Percentiles rank a stretch among this genome's conserved stretches.
phyloP scores from a whole-genome alignment of 495 filamentous ascomycete genomes.

The Saxophila tyrrhenica region DNA sequence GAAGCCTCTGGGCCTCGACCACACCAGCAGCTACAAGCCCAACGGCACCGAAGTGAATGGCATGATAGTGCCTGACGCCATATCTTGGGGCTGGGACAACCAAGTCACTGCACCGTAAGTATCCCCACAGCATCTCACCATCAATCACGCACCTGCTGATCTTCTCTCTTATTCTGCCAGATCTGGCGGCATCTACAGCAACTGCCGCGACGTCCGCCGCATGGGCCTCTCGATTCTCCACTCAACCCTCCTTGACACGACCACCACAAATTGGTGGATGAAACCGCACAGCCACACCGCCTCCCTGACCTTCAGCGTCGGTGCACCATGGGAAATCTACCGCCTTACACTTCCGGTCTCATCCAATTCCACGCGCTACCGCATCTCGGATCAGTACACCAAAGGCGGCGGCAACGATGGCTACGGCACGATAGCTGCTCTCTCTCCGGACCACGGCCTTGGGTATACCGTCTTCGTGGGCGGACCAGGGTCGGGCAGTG shows the following conservation, averaged over 20 bases:
- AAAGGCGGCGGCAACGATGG: conserved; percentile 40
- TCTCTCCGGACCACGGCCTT: conserved; percentile 43
- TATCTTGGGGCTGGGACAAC: not conserved
- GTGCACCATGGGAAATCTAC: conserved; percentile 50
- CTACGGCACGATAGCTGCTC: conserved; percentile 37
- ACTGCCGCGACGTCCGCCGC: not conserved
- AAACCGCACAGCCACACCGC: conserved; percentile 43
- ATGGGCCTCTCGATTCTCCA: not conserved
- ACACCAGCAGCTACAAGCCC: not conserved
- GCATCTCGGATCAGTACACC: conserved; percentile 40
- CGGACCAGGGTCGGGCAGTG: conserved; percentile 21
- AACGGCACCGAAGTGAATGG: not conserved
- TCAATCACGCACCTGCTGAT: too few relatives aligned
- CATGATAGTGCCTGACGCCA: conserved; percentile 4
- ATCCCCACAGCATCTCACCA: too few relatives aligned
- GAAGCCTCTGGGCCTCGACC: conserved; percentile 29
- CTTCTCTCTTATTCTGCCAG: too few relatives aligned
- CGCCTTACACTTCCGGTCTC: conserved; percentile 16
- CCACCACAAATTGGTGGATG: conserved; percentile 35
- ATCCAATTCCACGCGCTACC: conserved; percentile 3
- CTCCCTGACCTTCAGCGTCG: conserved; percentile 34
- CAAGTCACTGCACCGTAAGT: not conserved
- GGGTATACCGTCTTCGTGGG: conserved; percentile 41
- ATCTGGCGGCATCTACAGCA: not conserved
- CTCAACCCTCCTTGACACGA: not conserved